A percentile compares a stretch with the other conserved stretches of the same genome.
Conservation (phyloP, 768 basidiomycete species). For the Tremella yokohamensis region DNA sequence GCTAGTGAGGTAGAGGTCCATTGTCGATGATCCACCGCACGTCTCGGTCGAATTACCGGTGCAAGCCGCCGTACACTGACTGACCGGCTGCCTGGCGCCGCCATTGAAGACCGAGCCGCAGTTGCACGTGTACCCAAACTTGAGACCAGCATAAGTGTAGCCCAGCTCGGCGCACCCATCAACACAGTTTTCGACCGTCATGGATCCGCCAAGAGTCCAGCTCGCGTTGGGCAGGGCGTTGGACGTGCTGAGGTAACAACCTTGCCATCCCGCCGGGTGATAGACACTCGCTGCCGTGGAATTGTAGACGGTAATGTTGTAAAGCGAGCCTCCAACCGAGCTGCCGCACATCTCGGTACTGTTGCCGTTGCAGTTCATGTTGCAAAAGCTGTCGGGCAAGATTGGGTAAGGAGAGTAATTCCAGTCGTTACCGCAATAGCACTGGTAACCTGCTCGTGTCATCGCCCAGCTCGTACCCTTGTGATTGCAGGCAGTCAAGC, state of each 20-base stretch:
- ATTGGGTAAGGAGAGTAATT: conserved; percentile 23
- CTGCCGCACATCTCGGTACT: conserved; percentile 36
- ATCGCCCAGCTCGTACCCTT: conserved; percentile 36
- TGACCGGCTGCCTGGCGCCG: not conserved
- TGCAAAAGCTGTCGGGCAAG: conserved; percentile 31
- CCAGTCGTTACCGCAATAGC: conserved; percentile 37
- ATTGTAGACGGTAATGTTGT: conserved; percentile 32
- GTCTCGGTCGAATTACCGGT: conserved; percentile 13
- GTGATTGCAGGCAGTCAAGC: conserved; percentile 35
- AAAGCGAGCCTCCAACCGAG: not conserved
- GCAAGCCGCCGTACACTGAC: conserved; percentile 12
- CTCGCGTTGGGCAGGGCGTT: conserved; percentile 18
- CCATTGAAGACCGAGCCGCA: not conserved
- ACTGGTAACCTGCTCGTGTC: conserved; percentile 29
- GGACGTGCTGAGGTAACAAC: conserved; percentile 20
- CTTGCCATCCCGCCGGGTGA: conserved; percentile 27
- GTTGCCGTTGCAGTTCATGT: conserved; percentile 38
- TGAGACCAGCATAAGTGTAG: conserved; percentile 28
- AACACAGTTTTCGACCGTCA: conserved; percentile 26
- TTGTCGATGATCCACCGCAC: conserved; percentile 9
- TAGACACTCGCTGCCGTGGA: conserved; percentile 20
- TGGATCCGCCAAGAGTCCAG: conserved; percentile 14
- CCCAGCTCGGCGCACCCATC: conserved; percentile 33
- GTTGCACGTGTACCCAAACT: conserved; percentile 6
- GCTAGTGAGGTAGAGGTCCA: conserved; percentile 5